Evolutionary conservation across 1,139 yeast genomes (phyloP), one percentile per base, ranked within the genome.

Genomic region (Suhomyces bolitotheri): DNA sequence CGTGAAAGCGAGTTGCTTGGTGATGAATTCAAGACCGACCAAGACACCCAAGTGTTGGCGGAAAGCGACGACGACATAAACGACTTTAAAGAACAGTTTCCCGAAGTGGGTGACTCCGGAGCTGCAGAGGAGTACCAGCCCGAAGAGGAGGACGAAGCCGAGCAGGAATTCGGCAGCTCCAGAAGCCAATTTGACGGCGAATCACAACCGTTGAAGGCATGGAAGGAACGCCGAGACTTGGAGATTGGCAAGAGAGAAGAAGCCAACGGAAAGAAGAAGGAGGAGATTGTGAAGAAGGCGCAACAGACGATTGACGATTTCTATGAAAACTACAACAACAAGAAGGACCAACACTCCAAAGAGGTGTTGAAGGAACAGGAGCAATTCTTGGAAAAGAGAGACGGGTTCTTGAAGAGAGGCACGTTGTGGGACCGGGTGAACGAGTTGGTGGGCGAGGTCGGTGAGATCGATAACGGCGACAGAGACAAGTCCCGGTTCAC

Each of bases 371-470:
- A 75, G 40, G 84, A 80, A 46, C 88, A 87, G 51, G 87, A 82
- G 47, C 77, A 75, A 40, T 90, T 82, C 54, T 61, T 87, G 43
- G 80, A 75, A 41, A 80, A 85, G 55, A 80, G 95, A 56, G 97
- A 90, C 56, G 76, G 76, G 25, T 87, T 85, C 57, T 81, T 84
- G 54, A 79, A 80, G 43, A 81, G 79, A 38, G 78, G 82, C 19
- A 83, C 95, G 22, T 80, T 90, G 43, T 94, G 98, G 98, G 95
- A 89, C 53, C 78, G 96, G 53, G 88, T 73, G 15, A 62, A 66
- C 43, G 79, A 74, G 42, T 60, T 77, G 44, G 63, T 76, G 20
- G 56, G 44, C 24, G 73, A 66, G 24, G 69, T 64, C 16, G 76
- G 76, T 16, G 73, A 69, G 43, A 39, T 45, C 7, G 46, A 41